A percentile compares a stretch with the other conserved stretches of the same genome.
These are phyloP conservation scores for Dimargaris cristalligena DNA, from an alignment of 192 early-diverging fungal genomes.

Conservation along the genomic window DNA sequence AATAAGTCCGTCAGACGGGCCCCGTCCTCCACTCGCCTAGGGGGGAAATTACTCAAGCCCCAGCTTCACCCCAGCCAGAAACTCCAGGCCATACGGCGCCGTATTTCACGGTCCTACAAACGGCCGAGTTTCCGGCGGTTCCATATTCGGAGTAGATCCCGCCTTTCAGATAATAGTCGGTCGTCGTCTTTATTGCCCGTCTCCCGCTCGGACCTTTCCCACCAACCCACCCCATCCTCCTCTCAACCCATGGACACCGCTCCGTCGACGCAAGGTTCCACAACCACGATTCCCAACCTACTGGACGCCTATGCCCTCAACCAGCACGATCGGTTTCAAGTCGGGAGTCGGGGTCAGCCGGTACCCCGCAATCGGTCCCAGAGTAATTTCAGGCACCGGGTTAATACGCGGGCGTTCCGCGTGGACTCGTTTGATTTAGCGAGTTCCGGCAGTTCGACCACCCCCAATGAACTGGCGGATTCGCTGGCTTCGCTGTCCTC, in stretches of 20 bases:
- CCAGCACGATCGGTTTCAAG: not conserved
- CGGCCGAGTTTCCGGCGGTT: not conserved
- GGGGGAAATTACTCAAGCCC: not conserved
- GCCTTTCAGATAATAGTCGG: not conserved
- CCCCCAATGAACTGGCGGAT: too few species aligned
- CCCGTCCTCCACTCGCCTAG: not conserved
- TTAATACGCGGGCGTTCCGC: not conserved
- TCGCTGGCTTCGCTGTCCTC: not conserved
- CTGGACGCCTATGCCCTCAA: not conserved
- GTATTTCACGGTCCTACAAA: not conserved
- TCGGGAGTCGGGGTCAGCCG: not conserved
- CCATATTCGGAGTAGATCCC: not conserved
- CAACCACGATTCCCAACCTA: not conserved
- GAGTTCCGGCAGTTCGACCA: too few species aligned
- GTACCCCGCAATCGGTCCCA: not conserved
- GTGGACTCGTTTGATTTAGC: too few species aligned
- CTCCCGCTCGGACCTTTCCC: not conserved
- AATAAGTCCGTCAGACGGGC: not conserved
- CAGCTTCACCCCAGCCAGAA: not conserved
- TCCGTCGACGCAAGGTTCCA: too few species aligned
- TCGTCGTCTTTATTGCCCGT: not conserved
- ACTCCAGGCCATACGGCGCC: conserved; percentile 1
- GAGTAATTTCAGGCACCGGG: not conserved
- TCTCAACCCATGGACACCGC: not conserved
- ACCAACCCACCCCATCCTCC: not conserved